A percentile compares a stretch with the other conserved stretches of the same genome.
These are phyloP conservation scores for Ziziphus jujuba DNA, from an alignment of 306 rosid genomes.

Conservation along the genomic window DNA sequence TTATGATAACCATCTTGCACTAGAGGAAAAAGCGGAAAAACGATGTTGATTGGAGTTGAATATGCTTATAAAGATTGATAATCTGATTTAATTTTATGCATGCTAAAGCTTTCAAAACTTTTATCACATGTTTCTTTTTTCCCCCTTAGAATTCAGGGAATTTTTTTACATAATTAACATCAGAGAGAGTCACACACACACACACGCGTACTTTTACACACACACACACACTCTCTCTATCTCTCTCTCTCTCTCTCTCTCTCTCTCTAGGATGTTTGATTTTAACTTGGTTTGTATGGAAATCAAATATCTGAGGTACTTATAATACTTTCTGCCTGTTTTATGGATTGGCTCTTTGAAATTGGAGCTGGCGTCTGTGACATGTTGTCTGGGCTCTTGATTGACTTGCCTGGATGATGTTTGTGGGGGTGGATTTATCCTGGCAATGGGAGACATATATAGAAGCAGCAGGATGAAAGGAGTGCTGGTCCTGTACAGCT, in stretches of 20 bases:
- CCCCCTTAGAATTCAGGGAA: not conserved
- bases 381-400: slow-evolving; percentile 62
- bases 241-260: too few relatives aligned
- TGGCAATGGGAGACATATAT: slow-evolving; percentile 86
- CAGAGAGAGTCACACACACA: not conserved
- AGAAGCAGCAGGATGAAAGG: slow-evolving; percentile 82
- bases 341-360: slow-evolving; percentile 80
- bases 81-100: not conserved
- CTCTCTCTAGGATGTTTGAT: not conserved
- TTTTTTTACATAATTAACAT: not conserved
- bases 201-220: not conserved
- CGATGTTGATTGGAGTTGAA: not conserved
- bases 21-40: not conserved
- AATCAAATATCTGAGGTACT: slow-evolving; percentile 42
- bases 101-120: not conserved
- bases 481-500: slow-evolving; percentile 84
- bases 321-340: slow-evolving; percentile 72
- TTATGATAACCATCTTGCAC: too few relatives aligned
- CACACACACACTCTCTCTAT: too few relatives aligned
- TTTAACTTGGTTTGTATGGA: not conserved
- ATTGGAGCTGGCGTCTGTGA: slow-evolving; percentile 98
- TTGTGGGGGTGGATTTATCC: slow-evolving; percentile 70
- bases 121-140: not conserved
- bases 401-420: slow-evolving; percentile 76
- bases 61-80: not conserved